phyloP scores from a whole-genome alignment of 768 basidiomycete species.

The Hypholoma fasciculare region DNA sequence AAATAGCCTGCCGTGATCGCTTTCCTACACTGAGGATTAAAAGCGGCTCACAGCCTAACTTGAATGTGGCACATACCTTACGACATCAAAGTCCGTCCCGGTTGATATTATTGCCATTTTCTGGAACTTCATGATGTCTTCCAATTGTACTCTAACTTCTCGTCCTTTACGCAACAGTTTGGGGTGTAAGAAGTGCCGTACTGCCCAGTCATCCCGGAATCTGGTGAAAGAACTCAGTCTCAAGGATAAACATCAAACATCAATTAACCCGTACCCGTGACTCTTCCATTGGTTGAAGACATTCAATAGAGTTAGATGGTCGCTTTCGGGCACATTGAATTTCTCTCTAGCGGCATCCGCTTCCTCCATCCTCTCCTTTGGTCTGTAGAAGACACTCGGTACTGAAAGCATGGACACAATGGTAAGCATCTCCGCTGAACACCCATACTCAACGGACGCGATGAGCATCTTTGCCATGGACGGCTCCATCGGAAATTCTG shows the following conservation, averaged over 20 bases:
- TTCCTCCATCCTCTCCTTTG: conserved; percentile 97
- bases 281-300: conserved; percentile 99
- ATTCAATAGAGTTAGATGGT: conserved; percentile 92
- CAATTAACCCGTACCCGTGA: conserved; percentile 63
- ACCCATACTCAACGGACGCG: conserved; percentile 89
- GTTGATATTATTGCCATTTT: conserved; percentile 92
- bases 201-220: conserved; percentile 91
- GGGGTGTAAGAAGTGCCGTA: conserved; percentile 95
- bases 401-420: conserved; percentile 99
- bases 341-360: conserved; percentile 97
- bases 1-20: conserved; percentile 98
- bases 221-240: conserved; percentile 36
- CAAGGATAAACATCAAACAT: background rate
- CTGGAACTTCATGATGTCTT: conserved; percentile 99
- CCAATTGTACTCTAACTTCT: conserved; percentile 93
- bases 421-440: conserved; percentile 94
- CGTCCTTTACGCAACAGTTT: conserved; percentile 93
- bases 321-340: conserved; percentile 98
- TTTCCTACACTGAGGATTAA: conserved; percentile 55
- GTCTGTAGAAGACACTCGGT: conserved; percentile 96
- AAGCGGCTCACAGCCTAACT: background rate
- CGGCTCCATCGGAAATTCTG: conserved; percentile 99
- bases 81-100: conserved; percentile 93
- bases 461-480: conserved; percentile 99
- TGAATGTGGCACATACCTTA: conserved; percentile 43